Base-by-base conservation (phyloP, 805 yeast genomes). In the Candida ulmi region DNA sequence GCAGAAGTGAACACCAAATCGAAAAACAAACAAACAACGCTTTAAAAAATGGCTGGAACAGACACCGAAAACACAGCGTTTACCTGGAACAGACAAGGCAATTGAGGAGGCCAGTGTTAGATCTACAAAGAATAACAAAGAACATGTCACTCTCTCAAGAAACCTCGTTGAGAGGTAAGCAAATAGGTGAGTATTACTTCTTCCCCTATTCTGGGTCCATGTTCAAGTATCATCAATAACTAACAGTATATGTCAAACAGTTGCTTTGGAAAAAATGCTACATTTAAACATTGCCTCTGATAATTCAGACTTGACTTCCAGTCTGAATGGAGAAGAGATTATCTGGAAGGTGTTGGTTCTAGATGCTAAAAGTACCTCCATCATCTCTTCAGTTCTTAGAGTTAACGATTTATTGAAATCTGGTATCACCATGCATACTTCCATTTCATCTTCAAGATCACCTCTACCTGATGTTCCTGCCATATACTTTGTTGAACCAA, bases 381-480 rank as follows among this genome's bases (percentile, higher is more conserved):
- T 93, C 31, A 76, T 93, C 7, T 88, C 97, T 2, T 84, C 95
- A 7, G 91, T 93, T n/a, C 64, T 93, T 40, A 71, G 98, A 43
- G 96, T 91, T 45, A 88, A 88, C 52, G 99, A 95, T 59, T 69
- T 93, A 48, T 71, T 93, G 50, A 78, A 83, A 49, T 85, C 87
- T 56, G 99, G 99, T 9, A 81, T 93, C 41, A 93, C 99, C 0
- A 82, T 88, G 54, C 98, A 93, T 57, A 72, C 91, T 43, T 63
- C 84, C 36, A 78, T 91, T 39, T 69, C 70, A 40, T 71, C 88
- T 35, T 76, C 74, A 42, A 71, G 99, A 45, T 77, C 90, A n/a
- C 74, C 91, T 1, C 70, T 93, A 37, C 90, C 95, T 2, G 99
- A 93, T 53, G 98, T 91, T 12, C 97, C 98, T 1, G 98, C 80